Conservation (phyloP, 306 rosid species). For the Biancaea sappan region DNA sequence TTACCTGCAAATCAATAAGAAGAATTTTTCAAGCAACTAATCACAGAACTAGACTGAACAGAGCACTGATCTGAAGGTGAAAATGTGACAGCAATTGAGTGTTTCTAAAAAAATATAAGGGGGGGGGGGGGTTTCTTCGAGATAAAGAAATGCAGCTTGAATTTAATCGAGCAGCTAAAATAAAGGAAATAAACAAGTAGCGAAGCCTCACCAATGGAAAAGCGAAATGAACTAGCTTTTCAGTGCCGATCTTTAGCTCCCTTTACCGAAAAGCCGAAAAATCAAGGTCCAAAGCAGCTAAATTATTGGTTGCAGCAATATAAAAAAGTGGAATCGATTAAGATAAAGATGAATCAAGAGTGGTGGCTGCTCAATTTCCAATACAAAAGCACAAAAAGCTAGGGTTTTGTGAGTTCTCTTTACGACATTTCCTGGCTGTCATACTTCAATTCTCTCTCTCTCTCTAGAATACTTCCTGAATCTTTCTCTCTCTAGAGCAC, state of each 20-base stretch:
- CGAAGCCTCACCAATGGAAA: constrained; percentile 32
- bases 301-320: neutral
- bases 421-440: constrained; percentile 33
- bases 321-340: neutral
- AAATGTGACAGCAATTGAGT: neutral
- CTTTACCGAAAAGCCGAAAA: constrained; percentile 27
- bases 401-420: constrained; percentile 47
- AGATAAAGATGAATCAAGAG: constrained; percentile 22
- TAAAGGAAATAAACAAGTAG: constrained; percentile 13
- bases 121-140: no score
- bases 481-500: neutral
- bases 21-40: constrained; percentile 4
- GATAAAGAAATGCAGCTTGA: neutral
- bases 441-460: neutral
- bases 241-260: constrained; percentile 37
- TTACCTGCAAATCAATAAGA: constrained; percentile 34
- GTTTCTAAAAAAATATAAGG: neutral
- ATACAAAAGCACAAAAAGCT: constrained; percentile 24
- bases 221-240: constrained; percentile 31
- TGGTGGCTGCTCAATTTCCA: constrained; percentile 23
- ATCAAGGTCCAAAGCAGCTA: neutral
- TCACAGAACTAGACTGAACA: neutral
- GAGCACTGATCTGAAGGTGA: constrained; percentile 28
- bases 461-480: neutral
- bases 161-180: constrained; percentile 2